A percentile compares a stretch with the other conserved stretches of the same genome.
phyloP scores from a whole-genome alignment of 257 asterid species.

The Dorcoceras hygrometricum region DNA sequence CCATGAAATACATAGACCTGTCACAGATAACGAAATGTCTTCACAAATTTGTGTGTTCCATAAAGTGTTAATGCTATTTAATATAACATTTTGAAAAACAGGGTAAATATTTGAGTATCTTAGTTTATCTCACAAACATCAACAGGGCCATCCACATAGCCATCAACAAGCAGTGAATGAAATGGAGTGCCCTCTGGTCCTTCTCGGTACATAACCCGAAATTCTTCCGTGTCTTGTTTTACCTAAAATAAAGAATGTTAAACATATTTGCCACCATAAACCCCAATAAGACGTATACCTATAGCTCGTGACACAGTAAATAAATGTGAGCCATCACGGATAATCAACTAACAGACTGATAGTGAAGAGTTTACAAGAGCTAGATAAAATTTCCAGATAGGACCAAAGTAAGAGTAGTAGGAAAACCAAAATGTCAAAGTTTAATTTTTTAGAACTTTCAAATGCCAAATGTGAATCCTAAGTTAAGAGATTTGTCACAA shows the following conservation, averaged over 20 bases:
- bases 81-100: slow-evolving; percentile 3
- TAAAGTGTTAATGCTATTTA: slow-evolving; percentile 1
- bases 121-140: slow-evolving; percentile 78
- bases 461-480: not conserved
- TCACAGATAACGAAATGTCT: slow-evolving; percentile 14
- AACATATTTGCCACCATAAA: slow-evolving; percentile 4
- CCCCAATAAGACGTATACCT: not conserved
- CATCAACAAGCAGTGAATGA: slow-evolving; percentile 82
- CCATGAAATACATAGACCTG: slow-evolving; percentile 83
- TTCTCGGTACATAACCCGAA: slow-evolving; percentile 88
- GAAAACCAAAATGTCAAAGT: not conserved
- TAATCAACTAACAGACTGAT: not conserved
- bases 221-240: slow-evolving; percentile 80
- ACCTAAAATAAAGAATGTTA: slow-evolving; percentile 39
- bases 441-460: slow-evolving; percentile 3
- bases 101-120: slow-evolving; percentile 17
- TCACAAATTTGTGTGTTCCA: slow-evolving; percentile 6
- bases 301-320: not conserved
- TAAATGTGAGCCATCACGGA: not conserved
- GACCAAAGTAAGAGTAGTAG: not conserved
- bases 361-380: not conserved
- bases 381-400: not conserved
- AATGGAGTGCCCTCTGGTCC: slow-evolving; percentile 89
- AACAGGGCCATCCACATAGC: slow-evolving; percentile 82
- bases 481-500: not conserved